Evolutionary conservation across 352 stramenopile species (phyloP).

Genomic region (Globisporangium recalcitrans): DNA sequence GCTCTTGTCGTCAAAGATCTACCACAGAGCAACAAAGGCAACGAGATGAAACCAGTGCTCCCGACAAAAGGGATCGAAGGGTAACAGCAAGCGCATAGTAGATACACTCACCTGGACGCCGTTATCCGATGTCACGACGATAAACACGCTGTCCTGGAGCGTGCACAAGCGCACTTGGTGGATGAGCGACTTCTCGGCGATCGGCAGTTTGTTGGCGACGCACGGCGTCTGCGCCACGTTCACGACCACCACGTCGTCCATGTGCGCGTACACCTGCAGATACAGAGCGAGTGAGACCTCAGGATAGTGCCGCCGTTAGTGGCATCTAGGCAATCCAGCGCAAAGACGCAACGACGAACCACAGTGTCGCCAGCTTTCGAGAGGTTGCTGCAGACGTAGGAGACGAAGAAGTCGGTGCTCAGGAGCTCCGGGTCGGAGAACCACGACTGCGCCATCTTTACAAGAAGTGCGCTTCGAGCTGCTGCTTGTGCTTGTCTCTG

Average conservation of each 20-base stretch:
- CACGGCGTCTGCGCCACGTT: slow-evolving; percentile 37
- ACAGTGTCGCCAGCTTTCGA: slow-evolving; percentile 40
- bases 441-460: slow-evolving; percentile 37
- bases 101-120: slow-evolving; percentile 38
- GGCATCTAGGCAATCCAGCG: not conserved
- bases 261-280: slow-evolving; percentile 39
- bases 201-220: slow-evolving; percentile 35
- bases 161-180: slow-evolving; percentile 64
- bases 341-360: slow-evolving; percentile 28
- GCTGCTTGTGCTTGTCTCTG: not conserved
- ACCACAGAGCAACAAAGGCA: not conserved
- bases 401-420: slow-evolving; percentile 35
- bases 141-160: slow-evolving; percentile 36
- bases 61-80: too few species aligned
- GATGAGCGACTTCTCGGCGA: slow-evolving; percentile 39
- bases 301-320: not conserved
- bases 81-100: too few species aligned
- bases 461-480: not conserved
- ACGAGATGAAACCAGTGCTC: not conserved
- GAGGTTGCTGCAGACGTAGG: slow-evolving; percentile 53
- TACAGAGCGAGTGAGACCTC: not conserved
- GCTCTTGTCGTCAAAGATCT: slow-evolving; percentile 64
- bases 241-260: slow-evolving; percentile 43
- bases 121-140: slow-evolving; percentile 60
- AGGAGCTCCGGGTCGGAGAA: slow-evolving; percentile 43